These are phyloP conservation scores for Volutella citrinella DNA, from an alignment of 2,329 filamentous ascomycete species.

Conservation along the genomic window DNA sequence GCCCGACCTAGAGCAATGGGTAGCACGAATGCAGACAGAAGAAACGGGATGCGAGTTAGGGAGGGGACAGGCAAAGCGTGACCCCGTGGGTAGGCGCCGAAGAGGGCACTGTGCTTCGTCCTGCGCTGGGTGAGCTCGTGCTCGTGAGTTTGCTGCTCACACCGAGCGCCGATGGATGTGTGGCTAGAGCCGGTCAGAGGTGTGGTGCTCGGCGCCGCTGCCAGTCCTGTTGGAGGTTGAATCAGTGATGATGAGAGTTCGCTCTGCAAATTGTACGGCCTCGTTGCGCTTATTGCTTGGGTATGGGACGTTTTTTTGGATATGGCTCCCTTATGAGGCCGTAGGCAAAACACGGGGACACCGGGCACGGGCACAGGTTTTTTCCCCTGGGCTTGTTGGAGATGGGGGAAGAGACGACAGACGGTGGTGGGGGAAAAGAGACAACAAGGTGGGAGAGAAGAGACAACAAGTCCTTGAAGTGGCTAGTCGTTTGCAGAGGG, in stretches of 20 bases:
- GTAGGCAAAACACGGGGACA: slow-evolving; percentile 26
- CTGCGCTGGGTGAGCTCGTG: too few species aligned
- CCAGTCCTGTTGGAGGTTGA: too few species aligned
- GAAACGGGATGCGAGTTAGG: slow-evolving; percentile 21
- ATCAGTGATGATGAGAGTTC: slow-evolving; percentile 13
- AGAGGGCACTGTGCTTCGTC: slow-evolving; percentile 11
- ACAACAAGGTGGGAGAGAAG: slow-evolving; percentile 25
- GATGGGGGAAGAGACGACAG: slow-evolving; percentile 14
- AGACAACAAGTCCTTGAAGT: slow-evolving; percentile 23
- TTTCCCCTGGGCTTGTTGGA: slow-evolving; percentile 15
- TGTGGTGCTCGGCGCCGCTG: not conserved
- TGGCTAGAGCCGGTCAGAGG: not conserved
- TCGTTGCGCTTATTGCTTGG: too few species aligned
- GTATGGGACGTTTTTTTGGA: too few species aligned
- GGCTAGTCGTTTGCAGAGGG: slow-evolving; percentile 19
- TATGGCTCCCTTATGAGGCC: slow-evolving; percentile 23
- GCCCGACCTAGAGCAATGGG: too few species aligned
- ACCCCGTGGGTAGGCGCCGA: slow-evolving; percentile 16
- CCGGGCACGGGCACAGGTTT: slow-evolving; percentile 22
- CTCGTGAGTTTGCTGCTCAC: too few species aligned
- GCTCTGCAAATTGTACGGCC: slow-evolving; percentile 18
- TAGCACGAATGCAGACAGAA: too few species aligned
- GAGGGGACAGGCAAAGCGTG: slow-evolving; percentile 16
- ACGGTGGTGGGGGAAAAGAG: slow-evolving; percentile 16
- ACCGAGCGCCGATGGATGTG: too few species aligned